Base-by-base conservation (phyloP, 495 filamentous ascomycete genomes). In the Penicillium lividum region DNA sequence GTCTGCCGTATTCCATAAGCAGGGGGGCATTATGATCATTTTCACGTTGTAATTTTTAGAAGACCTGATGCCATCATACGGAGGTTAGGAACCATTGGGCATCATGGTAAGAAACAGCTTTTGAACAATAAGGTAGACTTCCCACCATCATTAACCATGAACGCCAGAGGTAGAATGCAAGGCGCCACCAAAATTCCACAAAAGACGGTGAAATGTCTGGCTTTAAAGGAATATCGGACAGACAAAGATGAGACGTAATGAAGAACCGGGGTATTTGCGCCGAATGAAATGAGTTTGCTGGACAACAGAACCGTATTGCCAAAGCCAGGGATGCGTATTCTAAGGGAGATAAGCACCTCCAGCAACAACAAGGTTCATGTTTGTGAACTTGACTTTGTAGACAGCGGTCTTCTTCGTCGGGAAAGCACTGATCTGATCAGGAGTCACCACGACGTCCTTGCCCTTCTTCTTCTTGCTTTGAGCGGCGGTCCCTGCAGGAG, bases 361-460 rank as follows among this genome's bases (percentile, higher is more conserved):
- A 10, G 92, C 92, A 52, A 98, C 73, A 15, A 97, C 85, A 64
- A 98, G 70, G 63, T 98, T 98, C 87, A 93, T 94, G 51, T 89
- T 80, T 3, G 94, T 97, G 68, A 96, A 97, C 67, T 86, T 84
- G 47, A 96, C 93, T 78, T 93, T 96, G 71, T 94, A 88, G 7
- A 98, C 90, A 3, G 94, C 92, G 25, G 88, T 91, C 78, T 94
- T 96, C 83, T 98, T 98, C 16, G 94, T 97, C 0, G 90, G 87
- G 66, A 96, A 97, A 4, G 89, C 92, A 60, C 84, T 87, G 73
- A 98, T 91, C 75, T 98, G 93, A 66, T 98, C 94, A 0, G 91
- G 84, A 3, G 90, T 94, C 29, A 97, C 89, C 58, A 90, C 87
- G 5, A 92, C 87, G 58, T 97, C 93, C 73, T 97, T 97, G 50